Evolutionary conservation across 257 asterid species (phyloP).

Genomic region (Nicotiana otophora): DNA sequence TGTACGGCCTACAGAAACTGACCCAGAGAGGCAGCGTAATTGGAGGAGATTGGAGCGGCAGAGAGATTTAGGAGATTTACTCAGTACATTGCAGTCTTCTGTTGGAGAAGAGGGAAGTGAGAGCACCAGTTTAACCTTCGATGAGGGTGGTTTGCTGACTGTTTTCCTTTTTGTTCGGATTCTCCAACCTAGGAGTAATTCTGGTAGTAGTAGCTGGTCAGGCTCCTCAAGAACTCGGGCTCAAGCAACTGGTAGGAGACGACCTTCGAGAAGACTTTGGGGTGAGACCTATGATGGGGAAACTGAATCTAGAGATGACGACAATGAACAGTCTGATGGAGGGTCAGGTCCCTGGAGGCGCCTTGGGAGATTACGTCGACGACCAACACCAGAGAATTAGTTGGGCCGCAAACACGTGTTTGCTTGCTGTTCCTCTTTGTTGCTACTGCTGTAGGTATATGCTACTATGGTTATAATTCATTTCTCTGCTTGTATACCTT

Average conservation of each 20-base stretch:
- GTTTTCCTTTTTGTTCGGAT: conserved; percentile 62
- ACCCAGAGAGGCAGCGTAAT: conserved; percentile 74
- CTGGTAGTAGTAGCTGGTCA: conserved; percentile 44
- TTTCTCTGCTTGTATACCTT: neutral
- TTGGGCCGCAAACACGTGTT: conserved; percentile 6
- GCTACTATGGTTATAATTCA: neutral
- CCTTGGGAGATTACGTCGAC: conserved; percentile 18
- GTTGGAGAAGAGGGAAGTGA: conserved; percentile 57
- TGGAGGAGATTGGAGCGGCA: conserved; percentile 84
- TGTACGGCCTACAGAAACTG: conserved; percentile 70
- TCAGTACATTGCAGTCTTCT: conserved; percentile 69
- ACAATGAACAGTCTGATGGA: conserved; percentile 29
- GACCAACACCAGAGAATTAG: conserved; percentile 34
- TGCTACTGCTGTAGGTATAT: conserved; percentile 1
- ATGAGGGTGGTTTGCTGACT: conserved; percentile 65
- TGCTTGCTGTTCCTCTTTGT: neutral
- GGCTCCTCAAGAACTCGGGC: conserved; percentile 45
- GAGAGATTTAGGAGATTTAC: conserved; percentile 70
- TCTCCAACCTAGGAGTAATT: conserved; percentile 43
- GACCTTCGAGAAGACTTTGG: conserved; percentile 59
- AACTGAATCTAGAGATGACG: conserved; percentile 37
- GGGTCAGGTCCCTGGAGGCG: conserved; percentile 19
- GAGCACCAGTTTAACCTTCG: conserved; percentile 46
- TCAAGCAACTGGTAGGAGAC: conserved; percentile 39
- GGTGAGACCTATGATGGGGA: conserved; percentile 59